These are phyloP conservation scores for Ascocoryne sarcoides DNA, from an alignment of 2,329 filamentous ascomycete genomes.

Conservation along the genomic window DNA sequence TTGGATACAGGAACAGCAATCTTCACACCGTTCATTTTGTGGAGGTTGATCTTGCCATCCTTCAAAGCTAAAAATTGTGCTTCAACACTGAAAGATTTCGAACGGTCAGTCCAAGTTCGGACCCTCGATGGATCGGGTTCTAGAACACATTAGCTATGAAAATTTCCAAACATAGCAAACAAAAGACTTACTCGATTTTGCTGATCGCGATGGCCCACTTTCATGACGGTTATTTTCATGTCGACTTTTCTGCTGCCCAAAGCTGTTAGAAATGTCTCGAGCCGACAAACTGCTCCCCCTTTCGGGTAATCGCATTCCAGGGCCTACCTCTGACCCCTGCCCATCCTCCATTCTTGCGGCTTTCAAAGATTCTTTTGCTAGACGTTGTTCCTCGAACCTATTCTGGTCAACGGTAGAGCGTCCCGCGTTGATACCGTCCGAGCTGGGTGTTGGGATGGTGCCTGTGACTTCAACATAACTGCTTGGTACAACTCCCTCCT, in stretches of 20 bases:
- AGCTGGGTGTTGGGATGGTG: conserved; percentile 40
- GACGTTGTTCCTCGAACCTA: conserved; percentile 68
- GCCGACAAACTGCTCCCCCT: conserved; percentile 70
- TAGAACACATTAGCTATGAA: conserved; percentile 30
- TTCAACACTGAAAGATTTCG: conserved; percentile 93
- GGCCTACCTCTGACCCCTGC: conserved; percentile 63
- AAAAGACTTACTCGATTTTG: conserved; percentile 62
- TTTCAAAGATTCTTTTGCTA: conserved; percentile 72
- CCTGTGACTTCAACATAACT: conserved; percentile 90
- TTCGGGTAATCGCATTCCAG: conserved; percentile 65
- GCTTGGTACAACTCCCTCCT: conserved; percentile 91
- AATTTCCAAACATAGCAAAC: conserved; percentile 4
- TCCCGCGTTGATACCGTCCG: conserved; percentile 48
- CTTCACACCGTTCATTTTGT: conserved; percentile 97
- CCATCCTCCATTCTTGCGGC: conserved; percentile 49
- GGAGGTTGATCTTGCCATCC: conserved; percentile 93
- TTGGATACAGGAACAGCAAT: conserved; percentile 93
- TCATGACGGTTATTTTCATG: conserved; percentile 59
- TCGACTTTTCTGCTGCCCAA: conserved; percentile 61
- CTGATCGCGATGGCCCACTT: conserved; percentile 41
- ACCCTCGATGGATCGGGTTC: conserved; percentile 78
- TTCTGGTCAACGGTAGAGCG: conserved; percentile 70
- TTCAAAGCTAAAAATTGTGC: conserved; percentile 91
- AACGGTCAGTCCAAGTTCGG: conserved; percentile 89
- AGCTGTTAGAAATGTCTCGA: conserved; percentile 57